Conservation (phyloP, 1,284 basidiomycete genomes). For the Marasmius tenuissimus region DNA sequence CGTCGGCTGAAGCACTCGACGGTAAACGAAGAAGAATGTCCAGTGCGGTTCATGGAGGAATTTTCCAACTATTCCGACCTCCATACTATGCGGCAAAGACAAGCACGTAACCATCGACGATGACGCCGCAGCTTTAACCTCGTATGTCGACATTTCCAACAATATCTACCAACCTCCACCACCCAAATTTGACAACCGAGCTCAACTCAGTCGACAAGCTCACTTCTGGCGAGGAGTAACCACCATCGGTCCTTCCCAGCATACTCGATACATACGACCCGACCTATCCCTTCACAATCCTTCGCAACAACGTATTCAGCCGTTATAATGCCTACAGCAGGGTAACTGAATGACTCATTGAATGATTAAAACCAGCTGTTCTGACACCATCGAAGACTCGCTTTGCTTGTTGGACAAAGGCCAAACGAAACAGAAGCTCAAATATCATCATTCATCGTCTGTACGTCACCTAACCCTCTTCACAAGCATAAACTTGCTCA, state of each 20-base stretch:
- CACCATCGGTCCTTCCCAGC: slow-evolving; percentile 45
- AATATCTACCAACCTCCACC: slow-evolving; percentile 42
- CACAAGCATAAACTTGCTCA: too few relatives aligned
- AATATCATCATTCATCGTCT: too few relatives aligned
- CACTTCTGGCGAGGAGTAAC: slow-evolving; percentile 68
- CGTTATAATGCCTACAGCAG: slow-evolving; percentile 57
- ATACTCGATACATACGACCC: too few relatives aligned
- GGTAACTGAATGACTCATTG: slow-evolving; percentile 65
- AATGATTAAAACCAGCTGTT: too few relatives aligned
- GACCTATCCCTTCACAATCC: slow-evolving; percentile 39
- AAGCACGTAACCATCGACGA: slow-evolving; percentile 37
- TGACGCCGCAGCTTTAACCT: slow-evolving; percentile 42
- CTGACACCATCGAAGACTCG: too few relatives aligned
- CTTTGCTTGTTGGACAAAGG: too few relatives aligned
- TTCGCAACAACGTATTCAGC: slow-evolving; percentile 51
- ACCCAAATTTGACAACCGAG: slow-evolving; percentile 48
- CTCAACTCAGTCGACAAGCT: slow-evolving; percentile 55
- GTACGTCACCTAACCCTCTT: too few relatives aligned
- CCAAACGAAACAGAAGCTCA: too few relatives aligned
- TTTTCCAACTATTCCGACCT: slow-evolving; percentile 19
- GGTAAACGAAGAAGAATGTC: slow-evolving; percentile 40
- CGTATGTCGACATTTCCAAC: slow-evolving; percentile 46
- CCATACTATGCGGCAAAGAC: slow-evolving; percentile 34
- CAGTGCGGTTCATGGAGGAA: slow-evolving; percentile 11
- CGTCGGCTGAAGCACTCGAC: slow-evolving; percentile 30